phyloP scores from a whole-genome alignment of 371 early-diverging fungal species.

The Chytridium lagenaria region DNA sequence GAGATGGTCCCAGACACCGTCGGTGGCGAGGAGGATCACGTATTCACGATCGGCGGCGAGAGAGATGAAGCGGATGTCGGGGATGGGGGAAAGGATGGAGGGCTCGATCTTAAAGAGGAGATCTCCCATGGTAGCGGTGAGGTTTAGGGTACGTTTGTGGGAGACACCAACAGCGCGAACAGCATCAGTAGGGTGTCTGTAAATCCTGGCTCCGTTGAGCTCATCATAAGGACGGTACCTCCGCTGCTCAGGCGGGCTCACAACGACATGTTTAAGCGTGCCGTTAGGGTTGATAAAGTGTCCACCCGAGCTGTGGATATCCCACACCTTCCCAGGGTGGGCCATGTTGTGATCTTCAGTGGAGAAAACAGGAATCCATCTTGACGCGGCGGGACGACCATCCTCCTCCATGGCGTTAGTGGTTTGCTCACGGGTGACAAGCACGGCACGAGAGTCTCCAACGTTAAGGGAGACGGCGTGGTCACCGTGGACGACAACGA shows the following conservation, averaged over 20 bases:
- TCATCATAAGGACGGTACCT: slow-evolving; percentile 45
- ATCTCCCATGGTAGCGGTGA: slow-evolving; percentile 62
- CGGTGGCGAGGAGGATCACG: slow-evolving; percentile 64
- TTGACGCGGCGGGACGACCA: too few species aligned
- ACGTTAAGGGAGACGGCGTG: slow-evolving; percentile 82
- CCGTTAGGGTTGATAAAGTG: slow-evolving; percentile 53
- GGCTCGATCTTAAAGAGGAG: slow-evolving; percentile 60
- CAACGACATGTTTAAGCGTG: slow-evolving; percentile 28
- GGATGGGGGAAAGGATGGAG: slow-evolving; percentile 47
- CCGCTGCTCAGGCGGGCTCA: slow-evolving; percentile 30
- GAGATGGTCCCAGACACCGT: slow-evolving; percentile 71
- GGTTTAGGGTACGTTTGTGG: slow-evolving; percentile 57
- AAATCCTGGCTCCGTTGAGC: slow-evolving; percentile 50
- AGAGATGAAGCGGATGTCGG: slow-evolving; percentile 52
- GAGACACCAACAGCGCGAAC: slow-evolving; percentile 53
- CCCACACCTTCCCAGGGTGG: slow-evolving; percentile 52
- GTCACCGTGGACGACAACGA: slow-evolving; percentile 73
- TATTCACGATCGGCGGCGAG: slow-evolving; percentile 49
- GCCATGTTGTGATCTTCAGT: slow-evolving; percentile 59
- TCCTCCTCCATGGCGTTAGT: background rate
- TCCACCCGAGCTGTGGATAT: slow-evolving; percentile 49
- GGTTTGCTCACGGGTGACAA: slow-evolving; percentile 25
- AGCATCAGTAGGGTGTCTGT: slow-evolving; percentile 48
- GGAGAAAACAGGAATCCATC: slow-evolving; percentile 47
- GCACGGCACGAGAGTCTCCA: slow-evolving; percentile 81